These are phyloP conservation scores for Phaeodactylum tricornutum DNA, from an alignment of 108 stramenopile genomes.

Conservation along the genomic window DNA sequence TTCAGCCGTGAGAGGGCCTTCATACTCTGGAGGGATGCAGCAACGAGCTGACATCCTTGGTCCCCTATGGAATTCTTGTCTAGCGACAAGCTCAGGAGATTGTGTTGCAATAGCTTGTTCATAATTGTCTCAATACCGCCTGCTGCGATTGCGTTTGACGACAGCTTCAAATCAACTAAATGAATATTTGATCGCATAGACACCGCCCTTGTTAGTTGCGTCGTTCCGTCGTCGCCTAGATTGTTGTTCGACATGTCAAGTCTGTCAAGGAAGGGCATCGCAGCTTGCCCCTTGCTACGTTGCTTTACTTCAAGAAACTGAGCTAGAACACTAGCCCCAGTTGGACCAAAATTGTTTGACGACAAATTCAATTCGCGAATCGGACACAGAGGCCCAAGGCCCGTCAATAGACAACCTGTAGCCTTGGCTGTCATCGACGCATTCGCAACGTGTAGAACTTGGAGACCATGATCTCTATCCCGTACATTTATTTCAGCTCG, in stretches of 20 bases:
- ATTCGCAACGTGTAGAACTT: slow-evolving; percentile 60
- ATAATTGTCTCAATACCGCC: slow-evolving; percentile 73
- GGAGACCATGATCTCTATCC: slow-evolving; percentile 36
- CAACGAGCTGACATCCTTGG: slow-evolving; percentile 81
- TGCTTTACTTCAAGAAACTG: slow-evolving; percentile 54
- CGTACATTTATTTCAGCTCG: no score
- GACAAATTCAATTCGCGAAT: slow-evolving; percentile 63
- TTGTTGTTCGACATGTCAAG: slow-evolving; percentile 76
- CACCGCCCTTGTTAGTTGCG: slow-evolving; percentile 58
- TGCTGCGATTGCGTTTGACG: slow-evolving; percentile 58
- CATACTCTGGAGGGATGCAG: slow-evolving; percentile 75
- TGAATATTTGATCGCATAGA: slow-evolving; percentile 38
- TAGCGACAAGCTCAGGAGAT: slow-evolving; percentile 58
- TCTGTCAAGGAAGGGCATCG: slow-evolving; percentile 63
- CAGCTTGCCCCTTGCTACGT: slow-evolving; percentile 8
- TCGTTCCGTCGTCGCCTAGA: slow-evolving; percentile 68
- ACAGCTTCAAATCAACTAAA: slow-evolving; percentile 59
- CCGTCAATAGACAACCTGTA: slow-evolving; percentile 39
- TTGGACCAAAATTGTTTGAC: slow-evolving; percentile 60
- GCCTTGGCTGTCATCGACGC: slow-evolving; percentile 41
- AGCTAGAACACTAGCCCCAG: slow-evolving; percentile 44
- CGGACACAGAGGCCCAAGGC: slow-evolving; percentile 53
- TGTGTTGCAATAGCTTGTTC: slow-evolving; percentile 78
- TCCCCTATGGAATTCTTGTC: slow-evolving; percentile 86
- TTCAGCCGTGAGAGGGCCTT: slow-evolving; percentile 54